Conservation (phyloP, 495 filamentous ascomycete species). For the Aspergillus steynii region DNA sequence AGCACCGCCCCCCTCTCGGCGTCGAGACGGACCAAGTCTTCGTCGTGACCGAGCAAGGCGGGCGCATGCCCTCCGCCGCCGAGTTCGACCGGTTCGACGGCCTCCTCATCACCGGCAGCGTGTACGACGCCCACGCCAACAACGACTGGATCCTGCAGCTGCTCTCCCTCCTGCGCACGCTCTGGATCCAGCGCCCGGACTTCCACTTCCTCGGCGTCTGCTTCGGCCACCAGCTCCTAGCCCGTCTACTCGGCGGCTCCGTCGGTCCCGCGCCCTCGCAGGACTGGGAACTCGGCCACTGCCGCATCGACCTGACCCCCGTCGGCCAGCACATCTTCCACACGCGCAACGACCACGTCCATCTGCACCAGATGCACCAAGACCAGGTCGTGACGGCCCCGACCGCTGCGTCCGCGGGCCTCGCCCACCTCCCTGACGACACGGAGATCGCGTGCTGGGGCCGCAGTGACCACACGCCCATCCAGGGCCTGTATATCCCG, state of each 20-base stretch:
- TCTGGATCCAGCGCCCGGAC: conserved; percentile 20
- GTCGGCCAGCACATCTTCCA: conserved; percentile 21
- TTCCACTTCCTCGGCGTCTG: conserved; percentile 65
- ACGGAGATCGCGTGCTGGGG: conserved; percentile 21
- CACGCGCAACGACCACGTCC: conserved; percentile 12
- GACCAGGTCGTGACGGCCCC: conserved; percentile 19
- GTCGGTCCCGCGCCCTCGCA: conserved; percentile 50
- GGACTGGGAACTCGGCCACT: conserved; percentile 27
- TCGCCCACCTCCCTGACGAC: conserved; percentile 9
- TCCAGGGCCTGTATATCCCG: conserved; percentile 23
- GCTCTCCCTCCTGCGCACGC: conserved; percentile 15
- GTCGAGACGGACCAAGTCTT: conserved; percentile 25
- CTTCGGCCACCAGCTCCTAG: conserved; percentile 84
- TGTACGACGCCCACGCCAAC: conserved; percentile 24
- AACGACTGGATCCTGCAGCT: conserved; percentile 24
- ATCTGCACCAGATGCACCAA: conserved; percentile 27
- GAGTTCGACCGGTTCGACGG: conserved; percentile 24
- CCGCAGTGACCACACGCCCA: conserved; percentile 22
- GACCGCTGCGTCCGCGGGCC: conserved; percentile 16
- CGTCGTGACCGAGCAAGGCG: conserved; percentile 22
- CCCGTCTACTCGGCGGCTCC: conserved; percentile 52
- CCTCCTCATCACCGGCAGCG: conserved; percentile 23
- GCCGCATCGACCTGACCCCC: conserved; percentile 17
- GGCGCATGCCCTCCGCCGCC: conserved; percentile 12
- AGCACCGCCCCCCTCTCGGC: conserved; percentile 22